Conservation (phyloP, 169 alveolate genomes). For the Plasmodium reichenowi region DNA sequence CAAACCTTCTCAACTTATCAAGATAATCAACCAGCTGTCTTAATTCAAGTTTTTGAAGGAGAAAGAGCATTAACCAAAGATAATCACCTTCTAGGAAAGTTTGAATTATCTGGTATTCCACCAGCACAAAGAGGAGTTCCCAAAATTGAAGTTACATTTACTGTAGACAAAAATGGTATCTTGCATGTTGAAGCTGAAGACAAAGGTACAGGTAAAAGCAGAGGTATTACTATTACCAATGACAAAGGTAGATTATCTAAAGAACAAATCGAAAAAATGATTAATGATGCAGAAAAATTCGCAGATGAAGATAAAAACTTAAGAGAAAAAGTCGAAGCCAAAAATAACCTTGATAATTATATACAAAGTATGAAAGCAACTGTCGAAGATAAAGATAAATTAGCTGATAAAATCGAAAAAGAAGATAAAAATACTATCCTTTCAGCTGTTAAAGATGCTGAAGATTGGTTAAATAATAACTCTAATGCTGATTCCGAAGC, state of each 20-base stretch:
- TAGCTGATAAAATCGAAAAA: slow-evolving; percentile 92
- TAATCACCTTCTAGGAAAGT: slow-evolving; percentile 96
- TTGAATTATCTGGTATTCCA: slow-evolving; percentile 96
- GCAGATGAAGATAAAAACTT: slow-evolving; percentile 96
- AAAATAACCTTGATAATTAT: slow-evolving; percentile 94
- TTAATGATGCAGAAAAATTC: slow-evolving; percentile 95
- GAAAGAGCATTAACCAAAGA: slow-evolving; percentile 98
- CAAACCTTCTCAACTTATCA: slow-evolving; percentile 97
- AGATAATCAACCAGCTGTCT: slow-evolving; percentile 96
- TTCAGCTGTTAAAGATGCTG: slow-evolving; percentile 93
- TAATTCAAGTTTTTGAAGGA: slow-evolving; percentile 97
- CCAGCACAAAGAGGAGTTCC: slow-evolving; percentile 98
- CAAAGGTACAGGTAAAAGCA: slow-evolving; percentile 94
- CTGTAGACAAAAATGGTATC: slow-evolving; percentile 97
- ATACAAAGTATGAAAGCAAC: slow-evolving; percentile 94
- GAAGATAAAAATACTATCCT: slow-evolving; percentile 92
- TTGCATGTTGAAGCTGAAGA: slow-evolving; percentile 96
- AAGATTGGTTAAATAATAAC: slow-evolving; percentile 93
- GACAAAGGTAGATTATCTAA: slow-evolving; percentile 97
- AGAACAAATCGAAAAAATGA: slow-evolving; percentile 96
- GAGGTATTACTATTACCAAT: slow-evolving; percentile 95
- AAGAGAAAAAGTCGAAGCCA: slow-evolving; percentile 94
- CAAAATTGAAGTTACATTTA: slow-evolving; percentile 97
- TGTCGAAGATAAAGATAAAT: slow-evolving; percentile 94
- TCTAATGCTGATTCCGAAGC: slow-evolving; percentile 95